Evolutionary conservation across 176 grass and related monocot genomes (phyloP).

Genomic region (Triticum monococcum): DNA sequence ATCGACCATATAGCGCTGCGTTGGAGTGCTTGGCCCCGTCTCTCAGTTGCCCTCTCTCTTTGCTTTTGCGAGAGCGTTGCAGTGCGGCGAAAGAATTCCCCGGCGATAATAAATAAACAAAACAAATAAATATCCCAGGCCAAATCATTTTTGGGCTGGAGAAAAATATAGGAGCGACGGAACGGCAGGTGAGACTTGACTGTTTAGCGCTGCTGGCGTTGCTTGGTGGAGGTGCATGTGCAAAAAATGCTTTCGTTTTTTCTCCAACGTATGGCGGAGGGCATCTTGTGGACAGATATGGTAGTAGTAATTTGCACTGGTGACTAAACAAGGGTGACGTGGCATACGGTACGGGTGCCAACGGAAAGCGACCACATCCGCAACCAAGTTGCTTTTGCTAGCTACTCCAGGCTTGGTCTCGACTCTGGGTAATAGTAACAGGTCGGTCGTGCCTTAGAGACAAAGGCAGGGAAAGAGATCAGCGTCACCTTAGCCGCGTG

Average conservation of each 20-base stretch:
- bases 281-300: too few species aligned
- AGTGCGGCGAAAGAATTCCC: not conserved
- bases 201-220: not conserved
- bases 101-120: too few species aligned
- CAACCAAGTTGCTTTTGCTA: not conserved
- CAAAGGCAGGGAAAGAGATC: slow-evolving; percentile 25
- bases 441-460: slow-evolving; percentile 23
- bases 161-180: not conserved
- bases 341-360: not conserved
- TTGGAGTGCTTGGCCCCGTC: not conserved
- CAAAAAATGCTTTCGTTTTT: not conserved
- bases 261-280: too few species aligned
- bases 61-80: not conserved
- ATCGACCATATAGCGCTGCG: not conserved
- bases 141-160: not conserved
- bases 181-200: not conserved
- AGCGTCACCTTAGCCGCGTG: slow-evolving; percentile 18
- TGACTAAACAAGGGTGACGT: too few species aligned
- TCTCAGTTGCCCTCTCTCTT: not conserved
- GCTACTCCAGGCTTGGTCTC: not conserved
- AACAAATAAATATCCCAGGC: not conserved
- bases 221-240: not conserved
- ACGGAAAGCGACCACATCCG: not conserved
- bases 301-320: too few species aligned
- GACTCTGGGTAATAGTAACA: not conserved